Percentiles rank a stretch among this genome's conserved stretches.
phyloP scores from a whole-genome alignment of 2,329 filamentous ascomycete genomes.

The Penicillium psychrosexuale region DNA sequence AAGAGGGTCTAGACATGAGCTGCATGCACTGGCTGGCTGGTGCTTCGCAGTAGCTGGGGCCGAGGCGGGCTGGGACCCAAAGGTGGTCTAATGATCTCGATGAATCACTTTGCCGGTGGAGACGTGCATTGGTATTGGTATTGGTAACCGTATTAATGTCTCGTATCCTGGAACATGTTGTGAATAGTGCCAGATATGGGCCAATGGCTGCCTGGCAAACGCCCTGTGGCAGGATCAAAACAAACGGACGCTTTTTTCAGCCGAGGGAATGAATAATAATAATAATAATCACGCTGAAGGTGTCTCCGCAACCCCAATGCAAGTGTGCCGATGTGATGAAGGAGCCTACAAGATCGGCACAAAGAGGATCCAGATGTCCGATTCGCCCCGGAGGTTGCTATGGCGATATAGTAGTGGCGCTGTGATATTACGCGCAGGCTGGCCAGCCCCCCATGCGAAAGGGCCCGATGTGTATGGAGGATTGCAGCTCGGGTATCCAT shows the following conservation, averaged over 20 bases:
- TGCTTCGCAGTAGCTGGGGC: constrained; percentile 11
- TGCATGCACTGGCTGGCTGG: constrained; percentile 7
- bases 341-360: constrained; percentile 9
- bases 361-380: constrained; percentile 15
- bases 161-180: background rate
- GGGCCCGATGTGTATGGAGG: background rate
- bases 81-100: constrained; percentile 8
- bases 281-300: background rate
- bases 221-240: background rate
- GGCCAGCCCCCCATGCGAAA: constrained; percentile 19
- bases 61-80: constrained; percentile 1
- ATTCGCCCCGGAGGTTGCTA: constrained; percentile 21
- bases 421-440: constrained; percentile 9
- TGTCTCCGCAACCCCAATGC: constrained; percentile 5
- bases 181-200: background rate
- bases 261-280: background rate
- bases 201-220: background rate
- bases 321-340: constrained; percentile 7
- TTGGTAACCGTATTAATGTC: background rate
- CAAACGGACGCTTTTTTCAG: background rate
- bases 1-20: constrained; percentile 19
- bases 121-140: background rate
- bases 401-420: constrained; percentile 6
- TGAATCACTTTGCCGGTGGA: constrained; percentile 7
- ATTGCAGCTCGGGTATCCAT: constrained; percentile 3